Evolutionary conservation across 2,329 filamentous ascomycete genomes (phyloP).

Genomic region (Rhinocladiella similis): DNA sequence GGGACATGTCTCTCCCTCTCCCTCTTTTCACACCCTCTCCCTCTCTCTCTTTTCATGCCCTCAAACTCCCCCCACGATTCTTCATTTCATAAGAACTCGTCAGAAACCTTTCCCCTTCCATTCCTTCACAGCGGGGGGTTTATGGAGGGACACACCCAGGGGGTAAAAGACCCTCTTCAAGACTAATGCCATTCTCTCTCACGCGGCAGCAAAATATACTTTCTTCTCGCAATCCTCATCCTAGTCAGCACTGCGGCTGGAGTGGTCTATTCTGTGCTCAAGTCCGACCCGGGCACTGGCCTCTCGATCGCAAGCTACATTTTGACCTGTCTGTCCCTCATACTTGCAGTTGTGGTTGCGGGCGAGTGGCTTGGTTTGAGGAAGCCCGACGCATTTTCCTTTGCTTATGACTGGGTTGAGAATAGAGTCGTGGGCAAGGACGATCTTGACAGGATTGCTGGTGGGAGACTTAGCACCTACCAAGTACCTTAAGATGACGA

Average conservation of each 20-base stretch:
- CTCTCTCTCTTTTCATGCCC: no score
- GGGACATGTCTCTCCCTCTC: no score
- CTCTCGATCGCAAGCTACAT: background rate
- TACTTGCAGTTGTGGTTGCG: background rate
- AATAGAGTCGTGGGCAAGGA: background rate
- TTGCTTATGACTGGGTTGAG: background rate
- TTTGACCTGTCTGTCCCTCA: background rate
- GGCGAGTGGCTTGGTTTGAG: background rate
- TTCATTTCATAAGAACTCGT: no score
- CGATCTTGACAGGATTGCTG: background rate
- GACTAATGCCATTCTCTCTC: background rate
- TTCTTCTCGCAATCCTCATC: background rate
- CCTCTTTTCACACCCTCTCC: background rate
- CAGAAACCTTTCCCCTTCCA: no score
- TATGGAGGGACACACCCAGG: no score
- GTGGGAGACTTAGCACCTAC: no score
- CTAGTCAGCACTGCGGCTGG: background rate
- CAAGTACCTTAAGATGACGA: no score
- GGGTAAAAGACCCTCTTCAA: no score
- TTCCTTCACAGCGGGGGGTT: no score
- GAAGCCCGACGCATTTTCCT: background rate
- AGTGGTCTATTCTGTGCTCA: background rate
- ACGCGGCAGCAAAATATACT: background rate
- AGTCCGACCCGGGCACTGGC: background rate
- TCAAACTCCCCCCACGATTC: no score